Conservation (phyloP, 108 stramenopile genomes). For the Phaeodactylum tricornutum region DNA sequence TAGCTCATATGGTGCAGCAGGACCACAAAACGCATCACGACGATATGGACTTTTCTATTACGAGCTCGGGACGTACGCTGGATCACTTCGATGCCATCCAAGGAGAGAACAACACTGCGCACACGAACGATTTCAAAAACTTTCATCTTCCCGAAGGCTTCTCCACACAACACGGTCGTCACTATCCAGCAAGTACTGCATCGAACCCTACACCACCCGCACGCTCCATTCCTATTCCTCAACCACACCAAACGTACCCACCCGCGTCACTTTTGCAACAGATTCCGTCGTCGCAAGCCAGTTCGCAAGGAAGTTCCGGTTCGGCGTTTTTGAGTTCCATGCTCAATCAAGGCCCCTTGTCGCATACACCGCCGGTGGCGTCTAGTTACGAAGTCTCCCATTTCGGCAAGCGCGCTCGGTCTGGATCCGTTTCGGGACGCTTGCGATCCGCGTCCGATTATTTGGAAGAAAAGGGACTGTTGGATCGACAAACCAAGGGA, state of each 20-base stretch:
- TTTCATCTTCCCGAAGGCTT: no score
- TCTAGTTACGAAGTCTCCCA: constrained; percentile 69
- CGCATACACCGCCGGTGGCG: constrained; percentile 68
- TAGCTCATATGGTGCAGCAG: constrained; percentile 5
- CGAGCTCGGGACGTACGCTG: not conserved
- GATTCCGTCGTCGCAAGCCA: not conserved
- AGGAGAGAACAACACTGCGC: not conserved
- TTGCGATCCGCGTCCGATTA: constrained; percentile 67
- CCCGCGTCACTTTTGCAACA: not conserved
- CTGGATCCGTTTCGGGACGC: constrained; percentile 77
- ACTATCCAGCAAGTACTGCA: no score
- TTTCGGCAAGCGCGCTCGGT: constrained; percentile 69
- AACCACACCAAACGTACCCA: not conserved
- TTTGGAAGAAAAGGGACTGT: constrained; percentile 77
- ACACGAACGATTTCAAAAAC: not conserved
- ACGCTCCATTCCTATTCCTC: no score
- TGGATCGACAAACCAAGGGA: constrained; percentile 74
- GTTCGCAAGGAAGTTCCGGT: constrained; percentile 8
- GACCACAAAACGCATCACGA: not conserved
- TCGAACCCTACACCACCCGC: no score
- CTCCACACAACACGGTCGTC: no score
- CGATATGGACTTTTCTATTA: constrained; percentile 6
- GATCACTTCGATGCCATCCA: not conserved
- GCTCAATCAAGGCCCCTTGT: constrained; percentile 7
- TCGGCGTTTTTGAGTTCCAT: constrained; percentile 6